A percentile compares a stretch with the other conserved stretches of the same genome.
Conservation (phyloP, 169 alveolate species). For the Cryptosporidium canis region DNA sequence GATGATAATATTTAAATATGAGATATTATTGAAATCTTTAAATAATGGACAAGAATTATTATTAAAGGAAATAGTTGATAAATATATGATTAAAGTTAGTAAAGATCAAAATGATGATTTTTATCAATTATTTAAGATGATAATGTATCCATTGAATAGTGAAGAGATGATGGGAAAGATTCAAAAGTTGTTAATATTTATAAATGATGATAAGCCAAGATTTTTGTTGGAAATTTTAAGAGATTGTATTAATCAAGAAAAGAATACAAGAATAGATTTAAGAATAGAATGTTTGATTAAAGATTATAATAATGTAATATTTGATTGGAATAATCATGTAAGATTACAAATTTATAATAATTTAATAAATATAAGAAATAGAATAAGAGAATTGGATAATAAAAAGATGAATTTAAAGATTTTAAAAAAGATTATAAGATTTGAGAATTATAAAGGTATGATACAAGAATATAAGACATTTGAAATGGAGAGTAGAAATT, state of each 20-base stretch:
- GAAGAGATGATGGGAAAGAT: background rate
- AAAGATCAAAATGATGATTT: background rate
- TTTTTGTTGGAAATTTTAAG: background rate
- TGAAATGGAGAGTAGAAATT: background rate
- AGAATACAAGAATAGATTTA: slow-evolving; percentile 42
- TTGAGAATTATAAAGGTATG: background rate
- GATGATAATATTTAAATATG: slow-evolving; percentile 44
- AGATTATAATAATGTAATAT: slow-evolving; percentile 1
- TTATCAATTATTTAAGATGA: background rate
- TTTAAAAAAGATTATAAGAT: slow-evolving; percentile 70
- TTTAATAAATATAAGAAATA: background rate
- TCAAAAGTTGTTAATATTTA: background rate
- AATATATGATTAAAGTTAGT: background rate
- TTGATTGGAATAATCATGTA: slow-evolving; percentile 7
- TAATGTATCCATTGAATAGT: slow-evolving; percentile 28
- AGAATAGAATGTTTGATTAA: slow-evolving; percentile 31
- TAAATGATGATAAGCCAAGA: background rate
- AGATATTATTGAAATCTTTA: slow-evolving; percentile 46
- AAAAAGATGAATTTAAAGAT: slow-evolving; percentile 39
- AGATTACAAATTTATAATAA: background rate
- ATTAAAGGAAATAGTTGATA: slow-evolving; percentile 64
- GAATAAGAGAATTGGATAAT: background rate
- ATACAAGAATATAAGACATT: background rate
- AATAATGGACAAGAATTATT: slow-evolving; percentile 55
- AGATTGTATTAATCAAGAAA: background rate